phyloP scores from a whole-genome alignment of 2,329 filamentous ascomycete genomes.

The Hypoxylon sp. region DNA sequence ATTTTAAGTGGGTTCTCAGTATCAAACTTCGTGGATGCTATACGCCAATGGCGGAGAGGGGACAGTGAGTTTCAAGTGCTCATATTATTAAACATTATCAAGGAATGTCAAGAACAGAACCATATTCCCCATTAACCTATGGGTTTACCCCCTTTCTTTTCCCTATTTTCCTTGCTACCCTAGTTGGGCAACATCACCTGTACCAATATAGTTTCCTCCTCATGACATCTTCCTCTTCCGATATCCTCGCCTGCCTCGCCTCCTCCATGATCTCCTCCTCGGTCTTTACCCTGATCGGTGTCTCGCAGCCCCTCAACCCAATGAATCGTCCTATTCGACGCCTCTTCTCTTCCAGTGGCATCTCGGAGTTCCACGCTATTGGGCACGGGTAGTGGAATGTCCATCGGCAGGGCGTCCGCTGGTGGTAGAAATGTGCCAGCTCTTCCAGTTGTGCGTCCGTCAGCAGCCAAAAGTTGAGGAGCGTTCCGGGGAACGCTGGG shows the following conservation, averaged over 20 bases:
- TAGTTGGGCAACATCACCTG: constrained; percentile 10
- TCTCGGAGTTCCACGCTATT: constrained; percentile 70
- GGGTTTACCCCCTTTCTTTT: not conserved
- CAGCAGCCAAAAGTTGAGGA: constrained; percentile 80
- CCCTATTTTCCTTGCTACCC: not conserved
- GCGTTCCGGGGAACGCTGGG: constrained; percentile 72
- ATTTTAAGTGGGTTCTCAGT: too few relatives aligned
- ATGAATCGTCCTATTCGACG: constrained; percentile 81
- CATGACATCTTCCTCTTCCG: constrained; percentile 62
- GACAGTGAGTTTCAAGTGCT: constrained; percentile 40
- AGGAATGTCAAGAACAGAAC: constrained; percentile 41
- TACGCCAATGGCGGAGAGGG: not conserved
- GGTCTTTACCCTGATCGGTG: constrained; percentile 55
- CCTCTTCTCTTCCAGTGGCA: constrained; percentile 75
- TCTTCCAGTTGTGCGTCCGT: constrained; percentile 78
- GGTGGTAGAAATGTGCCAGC: constrained; percentile 80
- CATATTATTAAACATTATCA: constrained; percentile 44
- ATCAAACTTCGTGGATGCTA: too few relatives aligned
- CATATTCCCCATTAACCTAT: constrained; percentile 3
- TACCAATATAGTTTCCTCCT: constrained; percentile 61
- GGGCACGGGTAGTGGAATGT: constrained; percentile 74
- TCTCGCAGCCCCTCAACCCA: constrained; percentile 74
- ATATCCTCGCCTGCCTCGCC: constrained; percentile 43
- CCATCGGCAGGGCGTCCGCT: constrained; percentile 69
- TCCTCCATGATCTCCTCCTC: constrained; percentile 62